These are phyloP conservation scores for Rutidosis leptorrhynchoides DNA, from an alignment of 129 eudicot species.

Conservation along the genomic window DNA sequence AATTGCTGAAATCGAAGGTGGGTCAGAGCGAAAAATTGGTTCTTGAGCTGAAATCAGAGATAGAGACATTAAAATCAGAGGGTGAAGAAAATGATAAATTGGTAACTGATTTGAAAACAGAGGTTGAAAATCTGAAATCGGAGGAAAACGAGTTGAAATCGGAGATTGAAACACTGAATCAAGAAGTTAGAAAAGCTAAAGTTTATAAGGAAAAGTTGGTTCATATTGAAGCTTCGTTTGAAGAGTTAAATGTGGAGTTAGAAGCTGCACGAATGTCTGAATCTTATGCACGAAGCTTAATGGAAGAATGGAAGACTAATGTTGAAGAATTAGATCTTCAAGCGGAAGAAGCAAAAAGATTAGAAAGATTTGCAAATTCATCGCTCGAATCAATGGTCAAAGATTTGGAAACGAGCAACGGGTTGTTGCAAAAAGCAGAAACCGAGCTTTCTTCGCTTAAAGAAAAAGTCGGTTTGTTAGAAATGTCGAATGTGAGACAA, in stretches of 20 bases:
- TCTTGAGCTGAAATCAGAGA: slow-evolving; percentile 49
- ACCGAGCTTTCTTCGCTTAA: slow-evolving; percentile 69
- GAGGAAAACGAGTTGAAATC: slow-evolving; percentile 41
- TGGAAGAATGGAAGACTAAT: slow-evolving; percentile 76
- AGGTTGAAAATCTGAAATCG: slow-evolving; percentile 23
- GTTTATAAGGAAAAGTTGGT: slow-evolving; percentile 47
- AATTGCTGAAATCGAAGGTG: slow-evolving; percentile 39
- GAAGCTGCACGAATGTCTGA: slow-evolving; percentile 94
- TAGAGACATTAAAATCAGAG: slow-evolving; percentile 54
- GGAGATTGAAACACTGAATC: slow-evolving; percentile 55
- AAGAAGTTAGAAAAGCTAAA: slow-evolving; percentile 62
- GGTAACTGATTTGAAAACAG: slow-evolving; percentile 31
- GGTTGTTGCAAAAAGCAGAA: slow-evolving; percentile 64
- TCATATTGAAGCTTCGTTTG: slow-evolving; percentile 57
- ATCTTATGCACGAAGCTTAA: slow-evolving; percentile 64
- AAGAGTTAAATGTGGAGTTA: slow-evolving; percentile 72
- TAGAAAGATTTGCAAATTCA: slow-evolving; percentile 81
- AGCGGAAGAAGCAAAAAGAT: slow-evolving; percentile 62
- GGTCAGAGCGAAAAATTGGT: slow-evolving; percentile 21
- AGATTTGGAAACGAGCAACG: slow-evolving; percentile 69
- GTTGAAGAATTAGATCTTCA: slow-evolving; percentile 69
- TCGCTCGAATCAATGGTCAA: slow-evolving; percentile 76
- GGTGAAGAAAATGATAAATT: slow-evolving; percentile 42
- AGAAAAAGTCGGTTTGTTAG: slow-evolving; percentile 80
- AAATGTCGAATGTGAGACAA: slow-evolving; percentile 60